A percentile compares a stretch with the other conserved stretches of the same genome.
These are phyloP conservation scores for Sclerotinia sclerotiorum DNA, from an alignment of 2,329 filamentous ascomycete genomes.

Conservation along the genomic window DNA sequence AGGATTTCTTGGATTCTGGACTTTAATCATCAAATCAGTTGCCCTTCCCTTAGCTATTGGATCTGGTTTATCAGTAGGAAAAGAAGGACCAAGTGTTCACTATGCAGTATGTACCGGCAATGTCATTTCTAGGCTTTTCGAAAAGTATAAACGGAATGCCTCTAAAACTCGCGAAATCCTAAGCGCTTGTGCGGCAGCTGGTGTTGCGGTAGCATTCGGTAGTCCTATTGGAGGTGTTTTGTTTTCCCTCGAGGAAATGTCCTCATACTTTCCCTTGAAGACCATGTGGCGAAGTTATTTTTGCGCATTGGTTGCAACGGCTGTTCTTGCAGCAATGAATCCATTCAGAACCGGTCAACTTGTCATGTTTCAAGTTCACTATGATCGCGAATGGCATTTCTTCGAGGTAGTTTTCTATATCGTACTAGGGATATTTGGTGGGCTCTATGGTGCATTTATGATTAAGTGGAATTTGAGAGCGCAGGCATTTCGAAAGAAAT, in stretches of 20 bases:
- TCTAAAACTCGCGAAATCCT: conserved; percentile 94
- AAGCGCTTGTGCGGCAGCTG: conserved; percentile 90
- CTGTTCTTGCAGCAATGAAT: conserved; percentile 92
- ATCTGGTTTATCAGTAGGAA: conserved; percentile 90
- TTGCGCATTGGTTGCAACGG: conserved; percentile 91
- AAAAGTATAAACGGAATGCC: conserved; percentile 87
- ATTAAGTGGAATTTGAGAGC: conserved; percentile 96
- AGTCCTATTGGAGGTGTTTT: conserved; percentile 95
- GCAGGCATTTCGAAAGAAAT: conserved; percentile 92
- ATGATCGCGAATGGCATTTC: conserved; percentile 96
- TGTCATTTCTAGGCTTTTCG: conserved; percentile 89
- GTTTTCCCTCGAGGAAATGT: conserved; percentile 98
- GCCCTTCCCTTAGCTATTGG: conserved; percentile 88
- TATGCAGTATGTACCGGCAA: conserved; percentile 98
- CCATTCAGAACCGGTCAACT: conserved; percentile 95
- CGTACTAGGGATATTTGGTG: conserved; percentile 87
- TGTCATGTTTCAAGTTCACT: conserved; percentile 98
- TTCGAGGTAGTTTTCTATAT: conserved; percentile 95
- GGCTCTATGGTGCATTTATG: conserved; percentile 91
- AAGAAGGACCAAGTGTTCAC: conserved; percentile 97
- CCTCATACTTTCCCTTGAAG: conserved; percentile 91
- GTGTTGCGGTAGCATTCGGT: conserved; percentile 94
- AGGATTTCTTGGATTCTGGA: conserved; percentile 89
- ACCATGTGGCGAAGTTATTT: conserved; percentile 99
- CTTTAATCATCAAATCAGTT: conserved; percentile 89